Percentiles rank a stretch among this genome's conserved stretches.
phyloP scores from a whole-genome alignment of 305 asterid species.

The Stenogyne calaminthoides region DNA sequence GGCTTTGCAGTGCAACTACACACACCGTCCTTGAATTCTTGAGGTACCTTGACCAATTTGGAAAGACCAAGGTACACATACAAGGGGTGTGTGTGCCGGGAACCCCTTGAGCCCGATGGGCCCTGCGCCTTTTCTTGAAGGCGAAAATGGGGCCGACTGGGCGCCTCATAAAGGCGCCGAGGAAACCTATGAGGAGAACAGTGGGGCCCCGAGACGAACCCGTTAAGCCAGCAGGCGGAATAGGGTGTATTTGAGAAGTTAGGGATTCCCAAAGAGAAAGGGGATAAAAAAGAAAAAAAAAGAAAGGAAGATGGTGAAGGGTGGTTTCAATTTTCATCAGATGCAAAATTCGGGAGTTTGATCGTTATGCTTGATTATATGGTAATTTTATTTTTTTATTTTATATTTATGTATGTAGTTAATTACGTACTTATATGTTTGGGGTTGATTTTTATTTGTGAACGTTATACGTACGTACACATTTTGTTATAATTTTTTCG shows the following conservation, averaged over 20 bases:
- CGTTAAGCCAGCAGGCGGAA: slow-evolving; percentile 48
- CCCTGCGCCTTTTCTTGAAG: slow-evolving; percentile 47
- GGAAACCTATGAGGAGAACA: slow-evolving; percentile 54
- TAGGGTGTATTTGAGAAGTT: slow-evolving; percentile 43
- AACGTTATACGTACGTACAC: background rate
- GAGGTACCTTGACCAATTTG: slow-evolving; percentile 52
- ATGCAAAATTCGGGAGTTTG: slow-evolving; percentile 34
- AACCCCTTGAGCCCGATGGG: slow-evolving; percentile 51
- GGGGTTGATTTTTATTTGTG: background rate
- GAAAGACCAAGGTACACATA: slow-evolving; percentile 49
- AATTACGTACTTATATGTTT: background rate
- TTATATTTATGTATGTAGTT: background rate
- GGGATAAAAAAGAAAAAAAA: slow-evolving; percentile 52
- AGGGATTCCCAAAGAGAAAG: slow-evolving; percentile 51
- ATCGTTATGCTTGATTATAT: background rate
- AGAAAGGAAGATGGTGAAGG: slow-evolving; percentile 26
- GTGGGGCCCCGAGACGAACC: slow-evolving; percentile 43
- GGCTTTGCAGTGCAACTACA: slow-evolving; percentile 44
- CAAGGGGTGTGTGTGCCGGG: slow-evolving; percentile 49
- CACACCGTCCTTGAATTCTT: slow-evolving; percentile 46
- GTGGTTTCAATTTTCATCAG: slow-evolving; percentile 34
- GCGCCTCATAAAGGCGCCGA: slow-evolving; percentile 47
- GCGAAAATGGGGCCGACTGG: slow-evolving; percentile 59
- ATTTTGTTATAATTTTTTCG: background rate
- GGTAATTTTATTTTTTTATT: slow-evolving; percentile 1